Conservation (phyloP, 306 rosid genomes). For the Sesbania bispinosa region DNA sequence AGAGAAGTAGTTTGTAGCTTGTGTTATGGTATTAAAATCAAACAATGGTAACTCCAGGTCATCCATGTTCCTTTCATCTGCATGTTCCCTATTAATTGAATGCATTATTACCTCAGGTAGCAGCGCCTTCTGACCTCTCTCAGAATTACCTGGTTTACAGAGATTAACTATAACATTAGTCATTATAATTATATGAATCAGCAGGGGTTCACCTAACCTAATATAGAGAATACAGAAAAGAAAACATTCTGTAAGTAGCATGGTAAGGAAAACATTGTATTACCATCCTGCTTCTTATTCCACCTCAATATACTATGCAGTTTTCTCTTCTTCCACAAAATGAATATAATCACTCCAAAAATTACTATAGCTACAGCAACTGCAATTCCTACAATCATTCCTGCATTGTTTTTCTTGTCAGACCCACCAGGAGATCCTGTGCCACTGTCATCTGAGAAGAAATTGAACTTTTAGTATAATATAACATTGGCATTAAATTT, state of each 20-base stretch:
- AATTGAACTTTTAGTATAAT: neutral
- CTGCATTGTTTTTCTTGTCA: slow-evolving; percentile 18
- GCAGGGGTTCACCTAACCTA: too few relatives aligned
- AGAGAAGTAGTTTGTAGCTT: too few relatives aligned
- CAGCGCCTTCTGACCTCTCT: slow-evolving; percentile 45
- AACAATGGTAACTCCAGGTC: too few relatives aligned
- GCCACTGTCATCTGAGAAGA: slow-evolving; percentile 4
- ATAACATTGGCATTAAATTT: neutral
- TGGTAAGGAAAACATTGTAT: too few relatives aligned
- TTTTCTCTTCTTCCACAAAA: slow-evolving; percentile 39
- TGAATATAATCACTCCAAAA: slow-evolving; percentile 31
- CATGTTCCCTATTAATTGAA: slow-evolving; percentile 37
- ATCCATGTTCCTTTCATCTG: slow-evolving; percentile 29
- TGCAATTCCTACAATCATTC: slow-evolving; percentile 26
- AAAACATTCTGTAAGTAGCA: too few relatives aligned
- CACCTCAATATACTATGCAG: neutral
- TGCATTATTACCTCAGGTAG: slow-evolving; percentile 33
- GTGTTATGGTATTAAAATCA: too few relatives aligned
- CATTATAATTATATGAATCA: too few relatives aligned
- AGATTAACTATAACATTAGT: neutral
- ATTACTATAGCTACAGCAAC: slow-evolving; percentile 32
- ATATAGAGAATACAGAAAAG: too few relatives aligned
- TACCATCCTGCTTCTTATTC: slow-evolving; percentile 33
- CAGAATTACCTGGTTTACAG: slow-evolving; percentile 31
- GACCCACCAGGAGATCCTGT: slow-evolving; percentile 26